A percentile compares a stretch with the other conserved stretches of the same genome.
phyloP scores from a whole-genome alignment of 371 early-diverging fungal species.

The Mortierella sp. region DNA sequence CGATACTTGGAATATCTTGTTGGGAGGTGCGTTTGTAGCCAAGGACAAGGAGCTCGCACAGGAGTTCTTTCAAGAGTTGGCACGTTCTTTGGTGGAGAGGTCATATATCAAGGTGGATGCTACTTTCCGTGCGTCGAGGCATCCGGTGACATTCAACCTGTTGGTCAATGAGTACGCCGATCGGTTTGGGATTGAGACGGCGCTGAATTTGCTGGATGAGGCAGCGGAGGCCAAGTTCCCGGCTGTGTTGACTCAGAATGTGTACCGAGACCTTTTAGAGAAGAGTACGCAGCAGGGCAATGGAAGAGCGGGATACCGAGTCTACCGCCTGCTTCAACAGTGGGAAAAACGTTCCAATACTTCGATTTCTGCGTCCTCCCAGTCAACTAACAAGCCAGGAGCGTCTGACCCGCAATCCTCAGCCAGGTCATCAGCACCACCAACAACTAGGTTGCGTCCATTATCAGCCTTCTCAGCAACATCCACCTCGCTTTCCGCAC shows the following conservation, averaged over 20 bases:
- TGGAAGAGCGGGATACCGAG: conserved; percentile 27
- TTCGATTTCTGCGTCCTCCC: neutral
- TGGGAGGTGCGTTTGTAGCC: conserved; percentile 30
- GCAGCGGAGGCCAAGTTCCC: conserved; percentile 43
- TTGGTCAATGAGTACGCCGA: conserved; percentile 37
- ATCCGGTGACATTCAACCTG: conserved; percentile 42
- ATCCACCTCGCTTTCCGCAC: conserved; percentile 18
- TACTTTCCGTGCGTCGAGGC: conserved; percentile 37
- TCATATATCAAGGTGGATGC: conserved; percentile 11
- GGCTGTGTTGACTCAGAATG: conserved; percentile 12
- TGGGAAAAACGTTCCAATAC: conserved; percentile 2
- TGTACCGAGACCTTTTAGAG: conserved; percentile 31
- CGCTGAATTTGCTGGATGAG: conserved; percentile 18
- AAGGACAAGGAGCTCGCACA: conserved; percentile 23
- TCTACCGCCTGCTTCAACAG: conserved; percentile 21
- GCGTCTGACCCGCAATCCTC: neutral
- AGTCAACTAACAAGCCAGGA: neutral
- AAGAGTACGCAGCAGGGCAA: conserved; percentile 27
- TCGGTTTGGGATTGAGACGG: conserved; percentile 32
- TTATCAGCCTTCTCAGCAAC: conserved; percentile 14
- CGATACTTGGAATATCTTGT: conserved; percentile 43
- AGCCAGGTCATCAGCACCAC: neutral
- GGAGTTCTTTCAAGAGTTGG: conserved; percentile 33
- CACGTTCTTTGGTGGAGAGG: conserved; percentile 21
- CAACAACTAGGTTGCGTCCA: conserved; percentile 6